These are phyloP conservation scores for Sporothrix pseudoabietina DNA, from an alignment of 2,329 filamentous ascomycete genomes.

Conservation along the genomic window DNA sequence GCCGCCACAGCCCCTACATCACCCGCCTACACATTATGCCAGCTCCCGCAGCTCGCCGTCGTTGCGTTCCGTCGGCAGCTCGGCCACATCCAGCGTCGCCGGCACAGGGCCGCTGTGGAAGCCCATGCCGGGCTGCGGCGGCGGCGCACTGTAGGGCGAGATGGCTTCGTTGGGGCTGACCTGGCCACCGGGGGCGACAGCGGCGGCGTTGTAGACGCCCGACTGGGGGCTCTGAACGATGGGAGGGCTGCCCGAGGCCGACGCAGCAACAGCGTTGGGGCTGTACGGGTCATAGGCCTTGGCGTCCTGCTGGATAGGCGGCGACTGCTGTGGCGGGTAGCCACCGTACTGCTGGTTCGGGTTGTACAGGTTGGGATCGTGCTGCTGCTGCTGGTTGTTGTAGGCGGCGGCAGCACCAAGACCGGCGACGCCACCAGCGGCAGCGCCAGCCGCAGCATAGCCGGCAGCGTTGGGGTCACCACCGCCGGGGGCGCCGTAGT, in stretches of 20 bases:
- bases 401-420: constrained; percentile 16
- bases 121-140: constrained; percentile 31
- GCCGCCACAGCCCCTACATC: neutral
- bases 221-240: constrained; percentile 19
- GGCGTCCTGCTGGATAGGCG: constrained; percentile 4
- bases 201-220: neutral
- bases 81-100: constrained; percentile 35
- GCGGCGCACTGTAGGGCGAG: constrained; percentile 10
- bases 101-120: constrained; percentile 34
- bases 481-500: constrained; percentile 29
- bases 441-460: neutral
- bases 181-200: constrained; percentile 5
- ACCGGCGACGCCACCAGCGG: neutral
- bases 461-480: neutral
- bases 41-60: constrained; percentile 43
- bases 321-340: neutral
- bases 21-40: constrained; percentile 32
- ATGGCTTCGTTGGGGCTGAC: constrained; percentile 31
- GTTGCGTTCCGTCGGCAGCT: constrained; percentile 40
- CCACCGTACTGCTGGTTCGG: constrained; percentile 16
- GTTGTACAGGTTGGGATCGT: constrained; percentile 20
- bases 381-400: constrained; percentile 18
- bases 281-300: constrained; percentile 26
- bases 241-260: constrained; percentile 15
- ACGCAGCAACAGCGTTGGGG: neutral